Conservation (phyloP, 129 eudicot species). For the Helianthus annuus region HanXRQr2.0-SUNRISE NC_035440.2:116161731-116162230, state of each 20-base stretch:
- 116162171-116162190: constrained; percentile 56
- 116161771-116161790: background rate
- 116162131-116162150: background rate
- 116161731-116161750: too few species aligned
- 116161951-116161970: background rate
- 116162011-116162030: background rate
- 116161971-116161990: background rate
- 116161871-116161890: constrained; percentile 58
- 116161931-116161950: constrained; percentile 9
- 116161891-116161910: constrained; percentile 53
- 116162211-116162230: constrained; percentile 43
- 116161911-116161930: constrained; percentile 65
- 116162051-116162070: background rate
- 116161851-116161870: constrained; percentile 52
- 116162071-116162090: background rate
- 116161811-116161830: constrained; percentile 4
- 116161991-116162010: background rate
- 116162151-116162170: constrained; percentile 29
- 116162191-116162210: constrained; percentile 38
- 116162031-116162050: background rate
- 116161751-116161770: background rate
- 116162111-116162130: constrained; percentile 9
- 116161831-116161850: constrained; percentile 6
- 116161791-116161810: background rate
- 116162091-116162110: background rate